phyloP scores from a whole-genome alignment of 305 asterid species.

The Fraxinus xanthoxyloides region DNA sequence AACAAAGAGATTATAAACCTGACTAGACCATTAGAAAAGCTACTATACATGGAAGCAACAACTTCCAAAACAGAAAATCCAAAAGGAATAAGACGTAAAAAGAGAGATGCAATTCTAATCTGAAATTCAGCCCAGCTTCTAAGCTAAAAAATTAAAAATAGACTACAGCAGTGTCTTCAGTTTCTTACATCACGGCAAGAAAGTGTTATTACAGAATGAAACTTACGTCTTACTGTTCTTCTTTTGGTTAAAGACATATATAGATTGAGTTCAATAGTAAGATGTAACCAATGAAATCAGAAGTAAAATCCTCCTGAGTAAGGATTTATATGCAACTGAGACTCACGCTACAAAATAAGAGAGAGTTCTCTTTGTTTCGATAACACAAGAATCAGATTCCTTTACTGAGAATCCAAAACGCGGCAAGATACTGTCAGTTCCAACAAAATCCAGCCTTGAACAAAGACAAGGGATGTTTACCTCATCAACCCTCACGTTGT shows the following conservation, averaged over 20 bases:
- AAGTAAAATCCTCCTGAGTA: not conserved
- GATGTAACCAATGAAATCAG: not conserved
- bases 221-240: not conserved
- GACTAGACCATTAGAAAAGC: not conserved
- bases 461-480: constrained; percentile 36
- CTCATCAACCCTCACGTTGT: constrained; percentile 96
- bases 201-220: not conserved
- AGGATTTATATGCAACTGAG: not conserved
- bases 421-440: constrained; percentile 9
- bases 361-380: not conserved
- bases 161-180: not conserved
- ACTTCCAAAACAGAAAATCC: not conserved
- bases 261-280: not conserved
- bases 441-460: constrained; percentile 8
- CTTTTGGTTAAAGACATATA: not conserved
- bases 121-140: not conserved
- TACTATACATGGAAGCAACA: not conserved
- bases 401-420: constrained; percentile 8
- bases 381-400: not conserved
- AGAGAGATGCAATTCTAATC: not conserved
- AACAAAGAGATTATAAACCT: not conserved
- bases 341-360: not conserved
- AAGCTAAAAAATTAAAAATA: not conserved
- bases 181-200: not conserved
- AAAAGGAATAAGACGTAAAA: not conserved